Base-by-base conservation (phyloP, 2,329 filamentous ascomycete genomes). In the Coleophoma crateriformis region DNA sequence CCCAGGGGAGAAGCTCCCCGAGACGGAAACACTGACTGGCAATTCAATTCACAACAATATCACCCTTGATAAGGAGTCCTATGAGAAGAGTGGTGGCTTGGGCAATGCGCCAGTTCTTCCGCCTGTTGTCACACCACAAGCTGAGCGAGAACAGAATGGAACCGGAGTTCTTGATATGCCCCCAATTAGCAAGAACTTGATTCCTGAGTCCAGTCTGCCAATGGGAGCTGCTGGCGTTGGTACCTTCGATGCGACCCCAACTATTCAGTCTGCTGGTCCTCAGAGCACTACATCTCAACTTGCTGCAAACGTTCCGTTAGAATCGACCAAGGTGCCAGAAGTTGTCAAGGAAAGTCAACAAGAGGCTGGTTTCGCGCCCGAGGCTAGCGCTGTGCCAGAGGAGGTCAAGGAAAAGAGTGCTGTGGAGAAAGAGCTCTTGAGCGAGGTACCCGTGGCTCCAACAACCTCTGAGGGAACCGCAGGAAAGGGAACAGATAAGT, bases 131-230 rank as follows among this genome's bases (percentile, higher is more conserved):
- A 64, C 77, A 38, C 73, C 74, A 46, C 60, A 67, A 46, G 60
- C 63, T 27, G 66, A 65, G 58, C 58, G 62, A 12, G 60, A 60
- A 11, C 34, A 47, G 2, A 62, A 63, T 33, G 63, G 63, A 40
- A 63, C 58, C 19, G 61, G 72, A 47, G 67, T 70, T 57, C 70
- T 75, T 45, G 68, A 74, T 49, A 64, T 84, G 34, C 79, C 82
- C 32, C 73, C 76, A 10, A 68, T 84, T 50, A 73, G 78, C 42
- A 77, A 74, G 54, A 84, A 76, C 67, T 73, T 88, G 66, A 90
- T 94, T 56, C 89, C 90, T 15, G 89, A 95, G 70, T 92, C 88
- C 7, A 88, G 86, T 67, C 75, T 94, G 55, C 87, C 88, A 12
- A 85, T 90, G 47, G 59, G 64, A 33, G 63, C 65, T 47, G 61